These are phyloP conservation scores for Flaveria bidentis DNA, from an alignment of 129 eudicot genomes.

Conservation along the genomic window DNA sequence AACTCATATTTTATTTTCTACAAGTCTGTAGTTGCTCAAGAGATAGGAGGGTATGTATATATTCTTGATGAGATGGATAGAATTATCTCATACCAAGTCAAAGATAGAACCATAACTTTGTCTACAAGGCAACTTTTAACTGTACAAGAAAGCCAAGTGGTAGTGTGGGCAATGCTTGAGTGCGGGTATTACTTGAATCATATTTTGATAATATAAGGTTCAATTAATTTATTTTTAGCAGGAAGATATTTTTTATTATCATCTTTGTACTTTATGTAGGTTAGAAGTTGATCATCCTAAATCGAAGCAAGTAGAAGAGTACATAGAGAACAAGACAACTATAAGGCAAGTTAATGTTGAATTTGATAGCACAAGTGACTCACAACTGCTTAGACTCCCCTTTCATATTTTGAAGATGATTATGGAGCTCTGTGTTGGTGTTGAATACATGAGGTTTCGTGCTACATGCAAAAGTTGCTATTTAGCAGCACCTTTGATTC, in stretches of 20 bases:
- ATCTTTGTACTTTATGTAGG: neutral
- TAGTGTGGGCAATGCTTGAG: neutral
- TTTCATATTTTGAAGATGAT: neutral
- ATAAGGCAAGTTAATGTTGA: neutral
- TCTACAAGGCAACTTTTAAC: neutral
- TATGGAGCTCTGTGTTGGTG: neutral
- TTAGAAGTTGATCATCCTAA: neutral
- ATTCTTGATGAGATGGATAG: neutral
- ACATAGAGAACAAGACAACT: neutral
- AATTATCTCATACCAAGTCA: neutral
- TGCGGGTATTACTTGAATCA: neutral
- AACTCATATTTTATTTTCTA: neutral
- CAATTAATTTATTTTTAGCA: neutral
- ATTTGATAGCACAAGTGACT: neutral
- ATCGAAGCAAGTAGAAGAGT: neutral
- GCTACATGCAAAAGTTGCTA: neutral
- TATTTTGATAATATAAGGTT: neutral
- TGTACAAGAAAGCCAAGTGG: neutral
- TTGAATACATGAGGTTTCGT: conserved; percentile 2
- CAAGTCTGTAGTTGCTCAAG: neutral
- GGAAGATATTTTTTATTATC: neutral
- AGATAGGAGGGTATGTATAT: neutral
- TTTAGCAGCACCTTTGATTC: neutral
- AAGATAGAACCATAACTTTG: neutral
- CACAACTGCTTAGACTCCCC: neutral